Evolutionary conservation across 495 filamentous ascomycete species (phyloP).

Genomic region (Trichoderma parareesei): DNA sequence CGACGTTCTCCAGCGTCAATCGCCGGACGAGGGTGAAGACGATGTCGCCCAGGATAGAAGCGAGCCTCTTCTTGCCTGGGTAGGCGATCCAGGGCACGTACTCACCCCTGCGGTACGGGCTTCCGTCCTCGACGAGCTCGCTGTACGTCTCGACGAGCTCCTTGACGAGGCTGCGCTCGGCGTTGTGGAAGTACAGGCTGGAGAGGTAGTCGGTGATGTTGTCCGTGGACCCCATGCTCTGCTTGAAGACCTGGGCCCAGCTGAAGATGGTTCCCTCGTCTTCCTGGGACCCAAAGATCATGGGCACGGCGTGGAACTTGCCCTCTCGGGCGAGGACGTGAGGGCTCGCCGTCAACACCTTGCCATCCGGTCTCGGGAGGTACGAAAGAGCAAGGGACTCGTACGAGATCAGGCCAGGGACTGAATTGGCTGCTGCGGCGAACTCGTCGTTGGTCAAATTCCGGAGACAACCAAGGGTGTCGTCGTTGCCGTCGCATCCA

Average conservation of each 20-base stretch:
- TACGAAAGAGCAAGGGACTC: slow-evolving; percentile 40
- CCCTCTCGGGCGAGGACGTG: slow-evolving; percentile 30
- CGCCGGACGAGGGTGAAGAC: slow-evolving; percentile 45
- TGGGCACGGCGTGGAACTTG: slow-evolving; percentile 27
- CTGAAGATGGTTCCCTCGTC: slow-evolving; percentile 37
- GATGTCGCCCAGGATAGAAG: slow-evolving; percentile 50
- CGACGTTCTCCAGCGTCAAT: slow-evolving; percentile 31
- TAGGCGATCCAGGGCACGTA: slow-evolving; percentile 46
- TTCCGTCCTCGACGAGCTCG: slow-evolving; percentile 30
- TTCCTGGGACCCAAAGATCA: slow-evolving; percentile 32
- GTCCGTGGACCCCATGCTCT: slow-evolving; percentile 41
- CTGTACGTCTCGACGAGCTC: slow-evolving; percentile 39
- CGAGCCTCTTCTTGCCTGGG: slow-evolving; percentile 52
- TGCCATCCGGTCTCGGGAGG: slow-evolving; percentile 42
- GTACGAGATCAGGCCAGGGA: slow-evolving; percentile 42
- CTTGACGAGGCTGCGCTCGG: slow-evolving; percentile 21
- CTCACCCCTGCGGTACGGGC: slow-evolving; percentile 43
- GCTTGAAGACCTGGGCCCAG: slow-evolving; percentile 28
- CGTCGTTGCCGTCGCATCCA: slow-evolving; percentile 35
- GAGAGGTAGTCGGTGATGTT: slow-evolving; percentile 40
- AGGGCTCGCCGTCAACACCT: slow-evolving; percentile 33
- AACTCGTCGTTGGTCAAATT: slow-evolving; percentile 37
- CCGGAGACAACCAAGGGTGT: slow-evolving; percentile 45
- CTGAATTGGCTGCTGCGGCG: slow-evolving; percentile 46
- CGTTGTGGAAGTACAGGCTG: slow-evolving; percentile 33